Evolutionary conservation across 1,284 basidiomycete species (phyloP).

Genomic region (Rhodotorula sp.): DNA sequence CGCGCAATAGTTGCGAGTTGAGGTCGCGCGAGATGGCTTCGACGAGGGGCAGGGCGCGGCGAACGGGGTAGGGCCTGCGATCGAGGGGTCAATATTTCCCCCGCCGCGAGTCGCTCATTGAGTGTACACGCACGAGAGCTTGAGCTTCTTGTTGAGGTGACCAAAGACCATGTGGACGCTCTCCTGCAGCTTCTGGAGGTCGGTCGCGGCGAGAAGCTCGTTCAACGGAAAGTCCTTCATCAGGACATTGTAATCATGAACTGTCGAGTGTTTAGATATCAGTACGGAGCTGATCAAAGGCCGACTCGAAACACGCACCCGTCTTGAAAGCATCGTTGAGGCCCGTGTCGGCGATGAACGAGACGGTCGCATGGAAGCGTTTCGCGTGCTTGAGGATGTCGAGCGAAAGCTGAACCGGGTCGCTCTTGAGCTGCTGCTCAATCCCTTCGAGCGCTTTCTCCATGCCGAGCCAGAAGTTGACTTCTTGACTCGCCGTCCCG

Average conservation of each 20-base stretch:
- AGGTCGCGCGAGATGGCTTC: slow-evolving; percentile 98
- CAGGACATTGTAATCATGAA: slow-evolving; percentile 94
- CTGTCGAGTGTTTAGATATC: slow-evolving; percentile 54
- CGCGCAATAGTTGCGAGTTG: slow-evolving; percentile 87
- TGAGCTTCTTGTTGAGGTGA: slow-evolving; percentile 93
- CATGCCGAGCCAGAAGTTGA: slow-evolving; percentile 97
- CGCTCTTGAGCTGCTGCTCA: slow-evolving; percentile 83
- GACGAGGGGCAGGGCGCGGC: slow-evolving; percentile 89
- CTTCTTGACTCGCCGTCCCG: slow-evolving; percentile 95
- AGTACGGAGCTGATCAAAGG: neutral
- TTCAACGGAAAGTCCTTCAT: slow-evolving; percentile 99
- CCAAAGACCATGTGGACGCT: slow-evolving; percentile 81
- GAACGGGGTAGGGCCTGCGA: slow-evolving; percentile 78
- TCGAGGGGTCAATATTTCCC: too few relatives aligned
- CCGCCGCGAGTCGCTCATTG: slow-evolving; percentile 3
- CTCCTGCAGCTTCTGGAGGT: slow-evolving; percentile 90
- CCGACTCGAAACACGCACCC: slow-evolving; percentile 55
- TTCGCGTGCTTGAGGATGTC: slow-evolving; percentile 94
- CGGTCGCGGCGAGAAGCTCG: slow-evolving; percentile 91
- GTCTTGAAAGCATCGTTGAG: slow-evolving; percentile 86
- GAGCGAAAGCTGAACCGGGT: slow-evolving; percentile 91
- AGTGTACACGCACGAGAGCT: slow-evolving; percentile 61
- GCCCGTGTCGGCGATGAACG: slow-evolving; percentile 96
- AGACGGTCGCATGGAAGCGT: slow-evolving; percentile 94
- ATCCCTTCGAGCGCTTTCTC: slow-evolving; percentile 91